phyloP scores from a whole-genome alignment of 140 eudicot genomes.

The Erigeron philadelphicus region DNA sequence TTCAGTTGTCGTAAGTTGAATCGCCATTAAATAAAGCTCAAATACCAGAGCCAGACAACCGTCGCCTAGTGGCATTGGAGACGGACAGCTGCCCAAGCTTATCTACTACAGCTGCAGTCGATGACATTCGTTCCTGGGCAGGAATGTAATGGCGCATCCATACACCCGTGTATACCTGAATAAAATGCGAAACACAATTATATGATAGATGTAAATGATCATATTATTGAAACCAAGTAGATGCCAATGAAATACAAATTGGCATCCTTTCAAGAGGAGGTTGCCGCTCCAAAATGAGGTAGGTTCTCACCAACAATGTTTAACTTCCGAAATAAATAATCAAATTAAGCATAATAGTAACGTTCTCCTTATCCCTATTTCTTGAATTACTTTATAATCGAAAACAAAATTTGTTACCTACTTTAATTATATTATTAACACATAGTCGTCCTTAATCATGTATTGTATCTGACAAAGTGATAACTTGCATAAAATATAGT shows the following conservation, averaged over 20 bases:
- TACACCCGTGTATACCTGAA: conserved; percentile 86
- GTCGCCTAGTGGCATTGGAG: conserved; percentile 85
- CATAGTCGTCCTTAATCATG: too few relatives aligned
- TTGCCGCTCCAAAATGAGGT: too few relatives aligned
- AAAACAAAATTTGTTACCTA: too few relatives aligned
- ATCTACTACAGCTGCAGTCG: conserved; percentile 41
- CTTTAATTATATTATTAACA: too few relatives aligned
- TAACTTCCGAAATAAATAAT: not conserved
- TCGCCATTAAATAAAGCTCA: conserved; percentile 14
- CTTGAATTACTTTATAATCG: not conserved
- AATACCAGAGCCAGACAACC: conserved; percentile 65
- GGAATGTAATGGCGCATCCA: conserved; percentile 80
- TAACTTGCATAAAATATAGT: too few relatives aligned
- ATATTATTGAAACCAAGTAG: not conserved
- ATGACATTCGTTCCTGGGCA: conserved; percentile 55
- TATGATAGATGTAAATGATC: not conserved
- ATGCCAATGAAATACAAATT: too few relatives aligned
- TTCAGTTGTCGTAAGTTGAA: not conserved
- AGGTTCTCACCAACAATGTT: not conserved
- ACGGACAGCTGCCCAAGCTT: conserved; percentile 82
- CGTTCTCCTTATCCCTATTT: not conserved
- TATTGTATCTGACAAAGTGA: too few relatives aligned
- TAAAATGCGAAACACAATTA: not conserved
- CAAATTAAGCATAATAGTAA: not conserved
- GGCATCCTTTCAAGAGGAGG: too few relatives aligned